A percentile compares a stretch with the other conserved stretches of the same genome.
Evolutionary conservation across 2,329 filamentous ascomycete species (phyloP).

Genomic region (Ophiognomonia clavigignenti-juglandacearum): DNA sequence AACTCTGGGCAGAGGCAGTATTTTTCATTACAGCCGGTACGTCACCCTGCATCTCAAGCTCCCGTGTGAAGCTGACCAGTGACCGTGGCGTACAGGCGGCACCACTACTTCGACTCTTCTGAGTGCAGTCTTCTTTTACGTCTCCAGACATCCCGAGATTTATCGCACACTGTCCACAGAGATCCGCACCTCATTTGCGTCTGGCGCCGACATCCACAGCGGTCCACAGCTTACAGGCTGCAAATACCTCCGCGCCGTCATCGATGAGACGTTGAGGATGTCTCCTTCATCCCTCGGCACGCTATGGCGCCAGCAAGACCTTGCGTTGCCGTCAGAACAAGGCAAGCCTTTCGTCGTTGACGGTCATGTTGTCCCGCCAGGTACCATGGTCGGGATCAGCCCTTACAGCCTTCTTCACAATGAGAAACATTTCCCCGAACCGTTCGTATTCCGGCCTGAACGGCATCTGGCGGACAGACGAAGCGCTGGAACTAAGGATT

Average conservation of each 20-base stretch:
- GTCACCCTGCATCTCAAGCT: background rate
- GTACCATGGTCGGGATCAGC: background rate
- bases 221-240: constrained; percentile 17
- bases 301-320: constrained; percentile 18
- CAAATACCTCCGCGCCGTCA: constrained; percentile 19
- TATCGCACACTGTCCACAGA: constrained; percentile 10
- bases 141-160: constrained; percentile 14
- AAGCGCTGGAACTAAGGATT: background rate
- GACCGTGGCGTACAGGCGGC: background rate
- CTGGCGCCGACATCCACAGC: background rate
- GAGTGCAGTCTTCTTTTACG: constrained; percentile 19
- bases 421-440: background rate
- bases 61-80: background rate
- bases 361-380: constrained; percentile 1
- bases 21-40: constrained; percentile 20
- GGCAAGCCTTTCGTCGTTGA: constrained; percentile 2
- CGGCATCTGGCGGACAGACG: background rate
- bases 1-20: constrained; percentile 10
- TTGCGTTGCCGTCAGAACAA: constrained; percentile 6
- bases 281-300: background rate
- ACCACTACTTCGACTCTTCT: constrained; percentile 17
- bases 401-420: background rate
- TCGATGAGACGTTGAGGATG: constrained; percentile 10
- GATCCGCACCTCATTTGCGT: background rate
- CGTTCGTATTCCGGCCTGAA: background rate